phyloP scores from a whole-genome alignment of 495 filamentous ascomycete species.

The Aspergillus sclerotiicarbonarius region DNA sequence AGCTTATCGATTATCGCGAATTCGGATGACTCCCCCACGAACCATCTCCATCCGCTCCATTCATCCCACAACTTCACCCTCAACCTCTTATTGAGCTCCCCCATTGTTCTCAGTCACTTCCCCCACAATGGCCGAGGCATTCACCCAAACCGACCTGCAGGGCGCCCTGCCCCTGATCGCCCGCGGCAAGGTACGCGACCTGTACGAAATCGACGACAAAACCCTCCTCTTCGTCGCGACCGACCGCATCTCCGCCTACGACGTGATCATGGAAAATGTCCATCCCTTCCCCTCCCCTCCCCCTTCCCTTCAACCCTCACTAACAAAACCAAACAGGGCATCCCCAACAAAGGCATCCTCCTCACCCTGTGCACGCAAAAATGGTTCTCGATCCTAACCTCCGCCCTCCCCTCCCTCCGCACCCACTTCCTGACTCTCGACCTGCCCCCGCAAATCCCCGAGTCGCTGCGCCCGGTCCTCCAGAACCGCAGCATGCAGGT shows the following conservation, averaged over 20 bases:
- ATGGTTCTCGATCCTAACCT: slow-evolving; percentile 77
- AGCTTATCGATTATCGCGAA: background rate
- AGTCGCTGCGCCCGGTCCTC: slow-evolving; percentile 50
- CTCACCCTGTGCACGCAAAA: slow-evolving; percentile 79
- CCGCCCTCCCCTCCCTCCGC: slow-evolving; percentile 62
- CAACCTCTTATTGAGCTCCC: background rate
- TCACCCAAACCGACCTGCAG: slow-evolving; percentile 53
- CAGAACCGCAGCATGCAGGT: slow-evolving; percentile 80
- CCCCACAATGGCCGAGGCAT: slow-evolving; percentile 42
- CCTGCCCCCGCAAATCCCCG: slow-evolving; percentile 56
- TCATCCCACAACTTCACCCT: background rate
- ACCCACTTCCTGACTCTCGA: slow-evolving; percentile 74
- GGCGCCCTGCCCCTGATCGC: slow-evolving; percentile 55
- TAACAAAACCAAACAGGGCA: slow-evolving; percentile 54
- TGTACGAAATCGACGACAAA: slow-evolving; percentile 71
- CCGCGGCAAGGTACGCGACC: slow-evolving; percentile 77
- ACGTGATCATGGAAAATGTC: slow-evolving; percentile 87
- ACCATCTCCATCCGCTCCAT: background rate
- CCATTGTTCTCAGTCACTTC: slow-evolving; percentile 13
- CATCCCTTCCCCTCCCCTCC: background rate
- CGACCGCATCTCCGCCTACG: slow-evolving; percentile 92
- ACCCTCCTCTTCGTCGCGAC: slow-evolving; percentile 85
- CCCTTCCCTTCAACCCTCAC: background rate
- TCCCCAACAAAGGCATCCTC: slow-evolving; percentile 79
- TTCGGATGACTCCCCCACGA: background rate